Conservation (phyloP, 129 eudicot species). For the Erigeron canadensis region DNA sequence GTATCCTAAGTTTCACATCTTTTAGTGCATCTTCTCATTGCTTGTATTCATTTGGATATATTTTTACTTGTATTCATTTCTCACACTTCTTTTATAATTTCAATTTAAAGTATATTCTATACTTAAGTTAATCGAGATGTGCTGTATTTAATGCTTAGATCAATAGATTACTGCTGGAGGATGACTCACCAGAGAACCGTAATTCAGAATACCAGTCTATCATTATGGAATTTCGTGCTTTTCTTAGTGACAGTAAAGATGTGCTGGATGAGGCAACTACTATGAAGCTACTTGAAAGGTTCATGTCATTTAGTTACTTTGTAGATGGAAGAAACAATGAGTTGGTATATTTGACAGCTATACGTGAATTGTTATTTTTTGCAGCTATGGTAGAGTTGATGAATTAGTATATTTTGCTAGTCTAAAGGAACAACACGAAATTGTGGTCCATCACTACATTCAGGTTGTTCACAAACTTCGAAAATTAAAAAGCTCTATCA, state of each 20-base stretch:
- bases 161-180: slow-evolving; percentile 87
- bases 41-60: slow-evolving; percentile 9
- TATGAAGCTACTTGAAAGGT: slow-evolving; percentile 90
- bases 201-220: slow-evolving; percentile 70
- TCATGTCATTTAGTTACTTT: slow-evolving; percentile 1
- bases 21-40: slow-evolving; percentile 3
- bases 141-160: slow-evolving; percentile 48
- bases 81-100: neutral
- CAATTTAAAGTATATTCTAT: neutral
- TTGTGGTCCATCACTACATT: slow-evolving; percentile 88
- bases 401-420: slow-evolving; percentile 96
- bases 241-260: slow-evolving; percentile 91
- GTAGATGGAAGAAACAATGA: neutral
- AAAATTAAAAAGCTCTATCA: neutral
- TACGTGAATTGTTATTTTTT: slow-evolving; percentile 6
- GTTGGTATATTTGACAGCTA: neutral
- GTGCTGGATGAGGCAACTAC: slow-evolving; percentile 97
- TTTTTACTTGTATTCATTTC: neutral
- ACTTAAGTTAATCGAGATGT: slow-evolving; percentile 16
- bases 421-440: slow-evolving; percentile 86
- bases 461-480: slow-evolving; percentile 52
- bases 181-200: slow-evolving; percentile 45
- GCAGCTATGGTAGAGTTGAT: slow-evolving; percentile 96
- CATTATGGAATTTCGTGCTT: slow-evolving; percentile 81
- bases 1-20: neutral